Percentiles rank a stretch among this genome's conserved stretches.
Conservation (phyloP, 768 basidiomycete genomes). For the Fibroporia radiculosa region DNA sequence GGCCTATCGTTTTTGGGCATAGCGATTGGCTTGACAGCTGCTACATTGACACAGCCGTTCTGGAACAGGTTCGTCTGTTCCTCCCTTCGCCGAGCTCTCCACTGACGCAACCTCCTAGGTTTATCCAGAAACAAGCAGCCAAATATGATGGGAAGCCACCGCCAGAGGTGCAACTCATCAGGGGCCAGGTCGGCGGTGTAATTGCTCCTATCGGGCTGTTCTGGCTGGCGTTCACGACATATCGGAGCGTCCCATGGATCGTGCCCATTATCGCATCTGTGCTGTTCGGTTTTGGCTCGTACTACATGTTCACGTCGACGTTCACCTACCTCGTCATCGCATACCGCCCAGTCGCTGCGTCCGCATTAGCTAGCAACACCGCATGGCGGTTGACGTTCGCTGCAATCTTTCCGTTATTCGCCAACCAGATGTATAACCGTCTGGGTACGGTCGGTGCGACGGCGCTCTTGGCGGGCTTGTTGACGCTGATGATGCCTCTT, state of each 20-base stretch:
- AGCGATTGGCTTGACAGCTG: slow-evolving; percentile 36
- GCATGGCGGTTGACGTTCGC: slow-evolving; percentile 42
- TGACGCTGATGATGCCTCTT: slow-evolving; percentile 52
- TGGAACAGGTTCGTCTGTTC: slow-evolving; percentile 31
- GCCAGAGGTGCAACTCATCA: slow-evolving; percentile 57
- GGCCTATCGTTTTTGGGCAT: slow-evolving; percentile 46
- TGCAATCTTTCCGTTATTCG: slow-evolving; percentile 45
- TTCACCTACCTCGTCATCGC: slow-evolving; percentile 54
- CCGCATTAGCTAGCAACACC: slow-evolving; percentile 62
- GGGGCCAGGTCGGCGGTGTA: slow-evolving; percentile 61
- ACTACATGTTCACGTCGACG: slow-evolving; percentile 60
- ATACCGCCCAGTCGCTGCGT: slow-evolving; percentile 44
- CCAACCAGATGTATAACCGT: slow-evolving; percentile 39
- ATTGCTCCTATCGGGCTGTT: slow-evolving; percentile 44
- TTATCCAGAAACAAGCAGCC: slow-evolving; percentile 30
- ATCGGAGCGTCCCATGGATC: slow-evolving; percentile 38
- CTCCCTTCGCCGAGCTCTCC: neutral
- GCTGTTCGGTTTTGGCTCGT: slow-evolving; percentile 47
- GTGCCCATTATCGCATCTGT: slow-evolving; percentile 36
- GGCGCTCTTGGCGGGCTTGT: slow-evolving; percentile 60
- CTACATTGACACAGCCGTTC: slow-evolving; percentile 32
- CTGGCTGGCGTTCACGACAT: slow-evolving; percentile 50
- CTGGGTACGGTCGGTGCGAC: slow-evolving; percentile 68
- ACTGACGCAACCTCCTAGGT: neutral
- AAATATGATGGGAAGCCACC: slow-evolving; percentile 42